Evolutionary conservation across 202 grass and related monocot genomes (phyloP).

Genomic region (Zoysia matrella): DNA sequence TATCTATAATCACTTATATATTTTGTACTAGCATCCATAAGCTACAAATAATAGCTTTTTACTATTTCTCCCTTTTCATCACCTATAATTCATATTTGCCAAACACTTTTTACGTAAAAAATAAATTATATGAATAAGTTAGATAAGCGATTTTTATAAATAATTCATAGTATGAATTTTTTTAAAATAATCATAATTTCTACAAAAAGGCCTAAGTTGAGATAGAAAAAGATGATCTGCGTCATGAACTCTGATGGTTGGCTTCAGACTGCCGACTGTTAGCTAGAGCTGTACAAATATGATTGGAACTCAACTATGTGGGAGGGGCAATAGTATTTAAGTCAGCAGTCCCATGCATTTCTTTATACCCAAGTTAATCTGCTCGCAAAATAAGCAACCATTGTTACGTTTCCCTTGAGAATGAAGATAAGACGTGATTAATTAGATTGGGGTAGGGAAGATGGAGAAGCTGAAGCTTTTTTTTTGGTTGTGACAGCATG

Average conservation of each 20-base stretch:
- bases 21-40: too few species aligned
- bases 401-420: not conserved
- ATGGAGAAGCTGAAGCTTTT: too few species aligned
- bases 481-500: too few species aligned
- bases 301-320: not conserved
- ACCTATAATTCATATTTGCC: too few species aligned
- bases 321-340: not conserved
- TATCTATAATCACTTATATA: too few species aligned
- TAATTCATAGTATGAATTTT: too few species aligned
- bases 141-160: too few species aligned
- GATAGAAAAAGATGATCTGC: not conserved
- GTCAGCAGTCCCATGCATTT: not conserved
- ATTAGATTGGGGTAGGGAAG: not conserved
- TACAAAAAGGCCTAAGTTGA: not conserved
- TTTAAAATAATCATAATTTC: too few species aligned
- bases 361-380: conserved; percentile 4
- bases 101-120: too few species aligned
- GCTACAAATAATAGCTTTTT: too few species aligned
- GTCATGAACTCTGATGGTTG: not conserved
- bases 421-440: not conserved
- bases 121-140: too few species aligned
- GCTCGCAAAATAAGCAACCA: not conserved
- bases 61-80: too few species aligned
- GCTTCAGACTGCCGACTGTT: not conserved
- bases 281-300: not conserved